Conservation (phyloP, 306 rosid species). For the Ammopiptanthus mongolicus region DNA sequence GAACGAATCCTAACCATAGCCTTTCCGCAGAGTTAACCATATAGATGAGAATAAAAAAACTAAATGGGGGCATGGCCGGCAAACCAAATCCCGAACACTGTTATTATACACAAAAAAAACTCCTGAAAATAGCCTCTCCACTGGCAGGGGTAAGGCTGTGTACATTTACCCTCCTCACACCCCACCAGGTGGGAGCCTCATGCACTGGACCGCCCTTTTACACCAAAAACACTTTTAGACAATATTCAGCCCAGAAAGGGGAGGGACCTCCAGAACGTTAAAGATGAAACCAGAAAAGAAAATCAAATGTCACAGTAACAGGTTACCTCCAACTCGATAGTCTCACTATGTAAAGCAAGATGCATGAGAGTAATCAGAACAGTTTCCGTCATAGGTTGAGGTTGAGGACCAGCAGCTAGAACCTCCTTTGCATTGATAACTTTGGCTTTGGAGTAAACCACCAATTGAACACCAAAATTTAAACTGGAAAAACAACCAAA, state of each 20-base stretch:
- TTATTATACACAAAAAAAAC: not conserved
- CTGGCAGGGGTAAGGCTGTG: too few relatives aligned
- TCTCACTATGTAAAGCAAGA: conserved; percentile 82
- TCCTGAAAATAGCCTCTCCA: too few relatives aligned
- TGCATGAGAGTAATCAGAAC: conserved; percentile 76
- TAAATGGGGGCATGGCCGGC: not conserved
- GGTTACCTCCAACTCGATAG: conserved; percentile 71
- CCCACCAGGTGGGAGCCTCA: too few relatives aligned
- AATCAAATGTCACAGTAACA: not conserved
- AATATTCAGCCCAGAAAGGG: too few relatives aligned
- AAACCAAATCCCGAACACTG: conserved; percentile 2
- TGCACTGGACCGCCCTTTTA: too few relatives aligned
- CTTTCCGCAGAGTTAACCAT: not conserved
- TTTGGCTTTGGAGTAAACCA: conserved; percentile 54
- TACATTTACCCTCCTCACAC: too few relatives aligned
- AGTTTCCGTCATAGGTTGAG: conserved; percentile 68
- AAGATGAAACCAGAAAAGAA: not conserved
- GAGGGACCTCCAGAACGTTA: not conserved
- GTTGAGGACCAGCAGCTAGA: conserved; percentile 70
- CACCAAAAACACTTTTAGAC: too few relatives aligned
- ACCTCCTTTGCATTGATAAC: conserved; percentile 68
- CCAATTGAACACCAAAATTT: conserved; percentile 73
- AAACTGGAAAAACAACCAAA: conserved; percentile 45
- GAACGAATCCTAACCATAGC: not conserved
- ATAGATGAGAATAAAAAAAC: not conserved